These are phyloP conservation scores for Exophiala phaeomuriformis DNA, from an alignment of 2,329 filamentous ascomycete species.

Conservation along the genomic window DNA sequence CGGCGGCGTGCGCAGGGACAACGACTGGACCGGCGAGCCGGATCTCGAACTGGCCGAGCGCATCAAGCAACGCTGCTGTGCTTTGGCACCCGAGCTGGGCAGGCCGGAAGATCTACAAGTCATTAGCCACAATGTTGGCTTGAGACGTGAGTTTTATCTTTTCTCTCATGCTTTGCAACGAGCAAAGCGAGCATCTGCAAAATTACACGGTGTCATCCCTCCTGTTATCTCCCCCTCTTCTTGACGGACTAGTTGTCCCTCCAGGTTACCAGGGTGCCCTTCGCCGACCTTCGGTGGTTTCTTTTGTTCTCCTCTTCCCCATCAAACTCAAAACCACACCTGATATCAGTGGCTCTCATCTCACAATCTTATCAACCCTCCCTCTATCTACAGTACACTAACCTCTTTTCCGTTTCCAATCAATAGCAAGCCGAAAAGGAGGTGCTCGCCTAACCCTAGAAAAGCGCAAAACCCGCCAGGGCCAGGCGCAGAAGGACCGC, in stretches of 20 bases:
- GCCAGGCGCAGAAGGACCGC: no score
- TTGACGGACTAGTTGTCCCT: neutral
- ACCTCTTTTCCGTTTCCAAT: no score
- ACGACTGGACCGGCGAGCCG: conserved; percentile 68
- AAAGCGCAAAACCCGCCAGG: conserved; percentile 42
- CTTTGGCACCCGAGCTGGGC: conserved; percentile 58
- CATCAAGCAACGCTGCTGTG: conserved; percentile 70
- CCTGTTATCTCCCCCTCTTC: neutral
- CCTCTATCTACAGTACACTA: no score
- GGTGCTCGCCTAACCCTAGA: conserved; percentile 72
- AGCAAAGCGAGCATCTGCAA: no score
- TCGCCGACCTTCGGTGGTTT: no score
- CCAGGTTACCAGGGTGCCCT: no score
- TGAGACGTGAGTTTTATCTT: conserved; percentile 46
- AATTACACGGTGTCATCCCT: no score
- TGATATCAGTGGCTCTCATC: no score
- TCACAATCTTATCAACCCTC: no score
- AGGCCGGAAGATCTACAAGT: conserved; percentile 66
- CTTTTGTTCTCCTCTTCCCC: no score
- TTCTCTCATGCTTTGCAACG: neutral
- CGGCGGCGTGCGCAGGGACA: conserved; percentile 73
- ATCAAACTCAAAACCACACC: no score
- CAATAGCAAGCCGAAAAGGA: conserved; percentile 52
- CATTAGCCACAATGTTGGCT: conserved; percentile 71
- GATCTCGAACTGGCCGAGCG: conserved; percentile 71